Evolutionary conservation across 1,284 basidiomycete genomes (phyloP).

Genomic region (Ceratobasidium sp.): DNA sequence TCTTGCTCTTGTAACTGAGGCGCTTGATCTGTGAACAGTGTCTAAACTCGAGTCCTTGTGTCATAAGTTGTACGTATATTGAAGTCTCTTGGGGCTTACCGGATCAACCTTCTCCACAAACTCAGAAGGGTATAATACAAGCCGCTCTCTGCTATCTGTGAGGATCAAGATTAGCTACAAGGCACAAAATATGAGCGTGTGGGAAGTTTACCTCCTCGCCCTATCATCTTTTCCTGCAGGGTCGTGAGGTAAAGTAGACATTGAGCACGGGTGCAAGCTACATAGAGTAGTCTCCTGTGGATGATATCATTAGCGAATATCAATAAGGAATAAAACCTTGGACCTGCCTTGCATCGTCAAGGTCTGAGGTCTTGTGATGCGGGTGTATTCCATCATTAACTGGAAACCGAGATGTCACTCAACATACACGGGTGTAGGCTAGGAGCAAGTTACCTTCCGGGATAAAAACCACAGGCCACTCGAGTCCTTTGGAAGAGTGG

Average conservation of each 20-base stretch:
- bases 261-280: conserved; percentile 92
- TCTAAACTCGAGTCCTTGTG: not conserved
- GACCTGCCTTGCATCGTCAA: conserved; percentile 83
- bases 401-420: conserved; percentile 53
- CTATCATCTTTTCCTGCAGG: conserved; percentile 50
- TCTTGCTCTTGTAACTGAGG: not conserved
- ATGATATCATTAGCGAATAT: not conserved
- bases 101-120: conserved; percentile 8
- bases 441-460: conserved; percentile 67
- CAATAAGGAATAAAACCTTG: not conserved
- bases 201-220: conserved; percentile 50
- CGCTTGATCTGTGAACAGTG: not conserved
- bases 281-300: conserved; percentile 83
- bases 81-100: not conserved
- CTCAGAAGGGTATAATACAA: not conserved
- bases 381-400: conserved; percentile 86
- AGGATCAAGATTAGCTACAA: too few species aligned
- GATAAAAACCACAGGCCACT: conserved; percentile 92
- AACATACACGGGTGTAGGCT: not conserved
- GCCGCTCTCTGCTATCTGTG: not conserved
- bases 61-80: too few species aligned
- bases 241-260: conserved; percentile 77
- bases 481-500: conserved; percentile 92
- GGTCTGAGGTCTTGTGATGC: conserved; percentile 82
- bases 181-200: not conserved